Evolutionary conservation across 2,329 filamentous ascomycete genomes (phyloP).

Genomic region (Fusarium euwallaceae): DNA sequence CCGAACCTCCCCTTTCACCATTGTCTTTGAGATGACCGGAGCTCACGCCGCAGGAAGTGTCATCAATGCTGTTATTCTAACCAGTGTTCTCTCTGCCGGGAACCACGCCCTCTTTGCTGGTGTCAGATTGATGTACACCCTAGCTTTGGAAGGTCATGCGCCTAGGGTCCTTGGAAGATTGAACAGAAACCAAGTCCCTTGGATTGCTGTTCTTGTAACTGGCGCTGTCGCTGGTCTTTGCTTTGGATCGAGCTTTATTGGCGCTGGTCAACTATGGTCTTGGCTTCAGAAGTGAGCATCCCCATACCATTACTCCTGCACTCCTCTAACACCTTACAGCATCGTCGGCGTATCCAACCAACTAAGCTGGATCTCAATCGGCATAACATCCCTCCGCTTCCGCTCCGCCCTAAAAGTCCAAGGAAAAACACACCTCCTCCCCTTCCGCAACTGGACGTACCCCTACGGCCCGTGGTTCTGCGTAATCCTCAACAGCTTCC

Average conservation of each 20-base stretch:
- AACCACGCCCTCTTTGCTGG: conserved; percentile 55
- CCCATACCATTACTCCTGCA: not conserved
- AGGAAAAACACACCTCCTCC: conserved; percentile 70
- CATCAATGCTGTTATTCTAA: conserved; percentile 70
- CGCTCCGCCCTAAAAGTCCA: conserved; percentile 68
- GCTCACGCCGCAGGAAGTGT: conserved; percentile 64
- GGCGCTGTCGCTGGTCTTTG: conserved; percentile 70
- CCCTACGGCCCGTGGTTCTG: conserved; percentile 71
- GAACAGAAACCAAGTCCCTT: conserved; percentile 54
- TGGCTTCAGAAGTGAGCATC: conserved; percentile 73
- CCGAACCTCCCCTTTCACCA: conserved; percentile 60
- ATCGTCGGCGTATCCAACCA: conserved; percentile 78
- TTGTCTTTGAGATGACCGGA: conserved; percentile 71
- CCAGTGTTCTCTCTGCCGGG: conserved; percentile 54
- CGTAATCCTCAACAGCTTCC: conserved; percentile 68
- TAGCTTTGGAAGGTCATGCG: conserved; percentile 62
- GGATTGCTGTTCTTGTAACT: conserved; percentile 62
- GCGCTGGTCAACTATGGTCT: conserved; percentile 73
- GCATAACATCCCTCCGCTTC: conserved; percentile 75
- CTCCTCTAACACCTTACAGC: conserved; percentile 47
- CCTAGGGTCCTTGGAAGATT: conserved; percentile 64
- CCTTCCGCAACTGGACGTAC: conserved; percentile 77
- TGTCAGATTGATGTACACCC: conserved; percentile 52
- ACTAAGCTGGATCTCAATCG: conserved; percentile 74
- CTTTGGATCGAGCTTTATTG: conserved; percentile 75